A percentile compares a stretch with the other conserved stretches of the same genome.
phyloP scores from a whole-genome alignment of 2,329 filamentous ascomycete genomes.

The Neocucurbitaria cava region DNA sequence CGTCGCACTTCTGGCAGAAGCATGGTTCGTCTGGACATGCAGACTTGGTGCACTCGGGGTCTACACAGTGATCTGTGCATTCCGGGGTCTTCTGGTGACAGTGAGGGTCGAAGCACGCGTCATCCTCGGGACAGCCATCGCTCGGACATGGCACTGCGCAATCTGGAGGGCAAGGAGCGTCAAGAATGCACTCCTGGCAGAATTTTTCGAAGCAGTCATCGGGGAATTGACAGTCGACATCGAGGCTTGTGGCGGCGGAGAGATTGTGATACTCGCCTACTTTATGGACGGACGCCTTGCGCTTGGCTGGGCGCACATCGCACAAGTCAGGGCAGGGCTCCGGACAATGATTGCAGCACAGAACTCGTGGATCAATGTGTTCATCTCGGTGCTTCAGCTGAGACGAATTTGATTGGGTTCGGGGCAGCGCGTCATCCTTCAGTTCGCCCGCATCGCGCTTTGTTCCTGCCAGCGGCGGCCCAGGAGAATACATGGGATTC shows the following conservation, averaged over 20 bases:
- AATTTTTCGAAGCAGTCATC: conserved; percentile 45
- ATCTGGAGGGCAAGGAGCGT: conserved; percentile 33
- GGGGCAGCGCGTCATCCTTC: conserved; percentile 15
- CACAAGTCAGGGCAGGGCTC: conserved; percentile 24
- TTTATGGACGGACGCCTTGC: conserved; percentile 39
- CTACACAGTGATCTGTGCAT: conserved; percentile 42
- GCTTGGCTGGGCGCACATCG: conserved; percentile 39
- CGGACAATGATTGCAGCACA: conserved; percentile 40
- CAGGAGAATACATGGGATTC: conserved; percentile 36
- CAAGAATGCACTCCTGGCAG: conserved; percentile 45
- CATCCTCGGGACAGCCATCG: conserved; percentile 37
- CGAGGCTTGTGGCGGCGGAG: conserved; percentile 20
- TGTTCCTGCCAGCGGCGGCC: conserved; percentile 37
- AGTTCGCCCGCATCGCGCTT: conserved; percentile 40
- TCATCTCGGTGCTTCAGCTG: conserved; percentile 29
- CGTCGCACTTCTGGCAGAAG: conserved; percentile 45
- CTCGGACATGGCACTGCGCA: conserved; percentile 35
- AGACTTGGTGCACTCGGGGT: conserved; percentile 44
- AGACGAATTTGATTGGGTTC: conserved; percentile 7
- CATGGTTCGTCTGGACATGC: conserved; percentile 41
- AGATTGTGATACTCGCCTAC: conserved; percentile 41
- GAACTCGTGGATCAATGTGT: conserved; percentile 33
- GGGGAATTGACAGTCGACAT: conserved; percentile 39
- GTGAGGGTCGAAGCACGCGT: conserved; percentile 47
- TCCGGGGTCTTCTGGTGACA: conserved; percentile 36